Evolutionary conservation across 148 eudicot genomes (phyloP), one percentile per base, ranked within the genome.

Genomic region (Amaranthus palmeri): DNA sequence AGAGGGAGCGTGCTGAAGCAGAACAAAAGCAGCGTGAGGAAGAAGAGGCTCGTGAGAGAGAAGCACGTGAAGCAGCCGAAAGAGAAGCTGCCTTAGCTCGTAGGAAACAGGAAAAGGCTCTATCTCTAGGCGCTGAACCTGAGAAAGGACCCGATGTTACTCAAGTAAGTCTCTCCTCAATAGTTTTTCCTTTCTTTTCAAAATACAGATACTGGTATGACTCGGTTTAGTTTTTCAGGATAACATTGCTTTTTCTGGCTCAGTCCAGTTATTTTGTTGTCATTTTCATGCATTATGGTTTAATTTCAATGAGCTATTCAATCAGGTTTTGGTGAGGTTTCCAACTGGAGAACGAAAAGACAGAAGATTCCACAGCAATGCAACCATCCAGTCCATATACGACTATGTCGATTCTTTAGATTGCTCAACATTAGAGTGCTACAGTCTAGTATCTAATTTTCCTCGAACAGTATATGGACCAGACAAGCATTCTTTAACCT

Each of bases 401-500:
- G 97, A 95, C 84, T 95, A 85, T 71, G 93, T 95, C 63, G 96
- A 95, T 83, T 95, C 99, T 6, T 80, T 92, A 76, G 97, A 91
- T 72, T 86, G 92, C 88, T 82, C 84, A 61, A 88, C 82, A 49
- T 72, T 85, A 3, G 91, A 89, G 65, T 80, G 77, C 68, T 95
- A 89, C 86, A 86, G 84, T 66, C 97, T 95, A 18, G 88, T 89
- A 51, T 89, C 99, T 73, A 95, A 88, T 78, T 95, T 95, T 72
- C 99, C 99, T 40, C 90, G 99, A 43, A 83, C 87, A 25, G 86
- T 95, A 8, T 95, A 88, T 72, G 93, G 96, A 18, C 69, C 81
- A 40, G 97, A 95, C 59, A 95, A 89, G 81, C 86, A 77, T 47
- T 71, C 86, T 10, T 64, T 86, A 77, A 81, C 93, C 56, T 72